Evolutionary conservation across 2,329 filamentous ascomycete genomes (phyloP).

Genomic region (Acephala macrosclerotiorum): DNA sequence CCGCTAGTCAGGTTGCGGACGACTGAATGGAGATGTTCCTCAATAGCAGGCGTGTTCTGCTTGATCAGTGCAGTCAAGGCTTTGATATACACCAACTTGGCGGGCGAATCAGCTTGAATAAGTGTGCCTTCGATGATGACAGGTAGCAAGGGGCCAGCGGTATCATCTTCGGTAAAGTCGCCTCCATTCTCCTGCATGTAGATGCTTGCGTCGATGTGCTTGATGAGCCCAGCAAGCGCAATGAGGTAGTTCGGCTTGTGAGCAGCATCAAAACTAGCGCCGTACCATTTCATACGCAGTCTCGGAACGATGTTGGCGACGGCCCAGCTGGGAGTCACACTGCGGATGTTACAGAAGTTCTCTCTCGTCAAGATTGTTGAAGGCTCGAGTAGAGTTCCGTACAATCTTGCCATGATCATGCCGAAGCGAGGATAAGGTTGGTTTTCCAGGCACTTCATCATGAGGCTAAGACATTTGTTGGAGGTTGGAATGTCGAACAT

Average conservation of each 20-base stretch:
- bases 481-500: slow-evolving; percentile 31
- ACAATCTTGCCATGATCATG: slow-evolving; percentile 37
- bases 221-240: slow-evolving; percentile 40
- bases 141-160: slow-evolving; percentile 33
- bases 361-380: slow-evolving; percentile 39
- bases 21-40: slow-evolving; percentile 39
- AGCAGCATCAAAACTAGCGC: neutral
- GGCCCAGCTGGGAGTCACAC: slow-evolving; percentile 36
- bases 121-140: slow-evolving; percentile 38
- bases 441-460: slow-evolving; percentile 35
- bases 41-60: slow-evolving; percentile 29
- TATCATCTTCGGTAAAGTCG: slow-evolving; percentile 23
- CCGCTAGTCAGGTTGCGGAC: slow-evolving; percentile 42
- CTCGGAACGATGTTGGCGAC: slow-evolving; percentile 30
- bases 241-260: slow-evolving; percentile 39
- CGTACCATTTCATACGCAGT: slow-evolving; percentile 31
- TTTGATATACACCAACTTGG: slow-evolving; percentile 37
- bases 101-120: slow-evolving; percentile 35
- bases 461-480: slow-evolving; percentile 30
- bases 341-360: slow-evolving; percentile 41
- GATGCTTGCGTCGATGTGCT: slow-evolving; percentile 31
- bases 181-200: slow-evolving; percentile 29
- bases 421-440: slow-evolving; percentile 15
- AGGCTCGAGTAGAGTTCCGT: slow-evolving; percentile 39
- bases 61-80: slow-evolving; percentile 34